Conservation (phyloP, 257 asterid species). For the Apocynum venetum region DNA sequence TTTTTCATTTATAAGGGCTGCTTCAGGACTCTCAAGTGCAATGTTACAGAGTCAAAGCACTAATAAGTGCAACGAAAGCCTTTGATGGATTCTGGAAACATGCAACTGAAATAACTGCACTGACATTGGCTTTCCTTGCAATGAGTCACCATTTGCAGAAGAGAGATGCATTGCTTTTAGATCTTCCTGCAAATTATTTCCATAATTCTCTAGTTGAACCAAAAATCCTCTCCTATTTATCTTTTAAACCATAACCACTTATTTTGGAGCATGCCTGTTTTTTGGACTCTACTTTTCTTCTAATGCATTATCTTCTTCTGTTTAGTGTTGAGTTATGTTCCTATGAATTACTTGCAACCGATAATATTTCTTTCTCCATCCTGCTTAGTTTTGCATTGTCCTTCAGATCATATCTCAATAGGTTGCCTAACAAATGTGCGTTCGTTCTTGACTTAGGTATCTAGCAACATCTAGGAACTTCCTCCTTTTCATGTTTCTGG, state of each 20-base stretch:
- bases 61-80: not conserved
- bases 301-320: not conserved
- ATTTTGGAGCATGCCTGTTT: not conserved
- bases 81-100: not conserved
- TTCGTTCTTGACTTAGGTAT: conserved; percentile 84
- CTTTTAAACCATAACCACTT: not conserved
- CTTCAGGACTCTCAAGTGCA: not conserved
- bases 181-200: not conserved
- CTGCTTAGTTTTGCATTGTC: conserved; percentile 3
- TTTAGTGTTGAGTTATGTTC: not conserved
- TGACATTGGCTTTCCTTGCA: not conserved
- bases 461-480: conserved; percentile 73
- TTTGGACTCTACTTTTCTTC: not conserved
- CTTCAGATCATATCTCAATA: conserved; percentile 6
- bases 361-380: not conserved
- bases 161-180: not conserved
- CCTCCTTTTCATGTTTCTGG: conserved; percentile 51
- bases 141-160: not conserved
- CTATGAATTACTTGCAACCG: conserved; percentile 3
- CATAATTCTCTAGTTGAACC: not conserved
- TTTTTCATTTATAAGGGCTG: not conserved
- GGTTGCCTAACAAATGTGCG: conserved; percentile 54
- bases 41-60: not conserved
- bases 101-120: not conserved
- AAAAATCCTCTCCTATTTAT: not conserved